Evolutionary conservation across 805 yeast species (phyloP), one percentile per base, ranked within the genome.

Genomic region (Metschnikowia aberdeeniae): DNA sequence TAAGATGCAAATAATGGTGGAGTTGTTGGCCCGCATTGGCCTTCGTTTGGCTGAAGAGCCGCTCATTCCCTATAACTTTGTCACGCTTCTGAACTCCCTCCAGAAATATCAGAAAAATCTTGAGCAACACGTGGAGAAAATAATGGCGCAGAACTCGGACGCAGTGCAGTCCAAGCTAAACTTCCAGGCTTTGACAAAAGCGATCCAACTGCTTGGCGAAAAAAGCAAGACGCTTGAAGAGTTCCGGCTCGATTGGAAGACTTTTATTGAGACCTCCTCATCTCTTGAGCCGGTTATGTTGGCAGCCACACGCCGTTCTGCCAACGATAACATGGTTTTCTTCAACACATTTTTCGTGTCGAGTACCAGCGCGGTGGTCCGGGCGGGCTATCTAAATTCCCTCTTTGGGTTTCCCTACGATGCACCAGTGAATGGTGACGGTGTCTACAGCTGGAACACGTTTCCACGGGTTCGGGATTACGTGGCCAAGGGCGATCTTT

Each of bases 391-490:
- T 58, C 72, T 75, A 55, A 89, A 88, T 56, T 60, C 75, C 1
- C 54, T 89, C 4, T 80, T 80, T 61, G 97, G 96, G 0, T 84
- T 86, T 6, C 81, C 86, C 39, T 58, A 73, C 41, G 67, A 73
- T 57, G 77, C 81, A 5, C 88, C 89, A 0, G 58, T 57, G 8
- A 48, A 45, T 2, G 55, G 56, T 6, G 53, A 55, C 34, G 58
- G 57, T 9, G 63, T 64, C 11, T 72, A 66, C 48, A 68, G 76
- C 33, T 77, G 84, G 76, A 80, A 82, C 63, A 73, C 86, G 2
- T 89, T 86, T 59, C 97, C 97, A 0, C 76, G 77, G 5, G 75
- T 89, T 2, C 73, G 95, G 49, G 96, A 89, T 58, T 81, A 79
- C 0, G 59, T 87, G 10, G 70, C 68, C 35, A 60, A 60, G 1